Base-by-base conservation (phyloP, 176 grass and related monocot genomes). In the Neostapfia colusana region DNA sequence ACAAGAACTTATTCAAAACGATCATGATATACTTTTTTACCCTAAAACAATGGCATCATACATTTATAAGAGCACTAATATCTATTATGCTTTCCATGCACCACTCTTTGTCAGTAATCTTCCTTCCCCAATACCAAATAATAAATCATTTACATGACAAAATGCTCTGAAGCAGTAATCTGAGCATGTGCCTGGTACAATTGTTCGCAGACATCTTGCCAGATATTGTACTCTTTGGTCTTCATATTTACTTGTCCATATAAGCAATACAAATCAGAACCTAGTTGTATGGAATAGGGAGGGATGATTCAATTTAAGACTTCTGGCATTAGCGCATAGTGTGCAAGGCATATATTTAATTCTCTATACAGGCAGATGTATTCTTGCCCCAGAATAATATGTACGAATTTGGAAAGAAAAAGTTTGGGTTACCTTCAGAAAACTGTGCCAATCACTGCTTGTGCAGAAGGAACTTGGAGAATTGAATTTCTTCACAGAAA, bases 401-500 rank as follows among this genome's bases (percentile, higher is more conserved):
- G 65, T 44, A 70, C 6, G 26, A 40, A 73, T 45, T 53, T 4
- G 31, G 75, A 79, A 48, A 20, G 27, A 55, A 74, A 44, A 57
- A 18, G 45, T 65, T 67, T 38, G 20, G 40, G 40, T 5, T 91
- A 97, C 94, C 86, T 97, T 93, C 59, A 97, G 81, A 78, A 97
- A 91, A 49, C 82, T 69, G 70, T 91, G 74, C 94, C 94, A 97
- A 56, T 97, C 94, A 26, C 64, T 87, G 84, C 86, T 91, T 81
- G 91, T 90, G 85, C 86, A 88, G 58, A 84, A 86, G 51, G 89
- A 89, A 65, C 91, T 93, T 77, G 94, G 94, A 48, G 89, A 97
- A 63, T 97, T 97, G 72, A 97, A 93, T 87, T 97, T 97, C 94
- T 97, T 84, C 66, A 81, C 31, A 54, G 74, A 89, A 80, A 63